Percentiles rank a stretch among this genome's conserved stretches.
Conservation (phyloP, 2,329 filamentous ascomycete species). For the Fusarium nematophilum region DNA sequence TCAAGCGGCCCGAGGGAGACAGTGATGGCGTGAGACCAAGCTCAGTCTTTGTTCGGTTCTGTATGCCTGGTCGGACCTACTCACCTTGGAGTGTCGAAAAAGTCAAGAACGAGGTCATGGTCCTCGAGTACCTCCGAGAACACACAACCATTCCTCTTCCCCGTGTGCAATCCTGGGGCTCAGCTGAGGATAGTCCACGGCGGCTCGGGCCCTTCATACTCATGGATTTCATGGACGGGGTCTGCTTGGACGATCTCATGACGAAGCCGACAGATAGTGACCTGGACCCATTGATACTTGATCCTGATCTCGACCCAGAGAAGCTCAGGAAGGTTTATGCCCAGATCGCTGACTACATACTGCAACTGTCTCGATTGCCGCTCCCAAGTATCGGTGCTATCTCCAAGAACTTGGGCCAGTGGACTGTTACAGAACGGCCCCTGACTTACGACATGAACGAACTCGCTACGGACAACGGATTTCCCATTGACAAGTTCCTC, state of each 20-base stretch:
- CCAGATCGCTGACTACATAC: slow-evolving; percentile 39
- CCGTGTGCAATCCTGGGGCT: not conserved
- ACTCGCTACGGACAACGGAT: slow-evolving; percentile 34
- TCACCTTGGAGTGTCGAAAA: slow-evolving; percentile 8
- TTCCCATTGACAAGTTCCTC: too few species aligned
- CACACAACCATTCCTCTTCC: slow-evolving; percentile 4
- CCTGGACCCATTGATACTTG: slow-evolving; percentile 28
- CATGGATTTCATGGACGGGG: slow-evolving; percentile 47
- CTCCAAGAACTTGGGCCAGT: slow-evolving; percentile 41
- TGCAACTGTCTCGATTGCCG: slow-evolving; percentile 46
- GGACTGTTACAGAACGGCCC: slow-evolving; percentile 47
- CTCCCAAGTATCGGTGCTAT: slow-evolving; percentile 51
- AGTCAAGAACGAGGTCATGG: slow-evolving; percentile 3
- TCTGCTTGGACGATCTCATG: slow-evolving; percentile 30
- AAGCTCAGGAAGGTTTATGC: slow-evolving; percentile 33
- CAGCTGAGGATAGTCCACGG: not conserved
- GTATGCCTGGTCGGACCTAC: not conserved
- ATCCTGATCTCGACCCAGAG: slow-evolving; percentile 30
- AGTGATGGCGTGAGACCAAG: not conserved
- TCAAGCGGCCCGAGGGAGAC: too few species aligned
- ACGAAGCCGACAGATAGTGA: slow-evolving; percentile 38
- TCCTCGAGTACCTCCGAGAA: slow-evolving; percentile 1
- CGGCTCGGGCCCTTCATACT: slow-evolving; percentile 44
- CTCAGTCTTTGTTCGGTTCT: slow-evolving; percentile 1
- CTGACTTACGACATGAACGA: slow-evolving; percentile 56